phyloP scores from a whole-genome alignment of 345 rosid species.

The Camelina neglecta region DNA sequence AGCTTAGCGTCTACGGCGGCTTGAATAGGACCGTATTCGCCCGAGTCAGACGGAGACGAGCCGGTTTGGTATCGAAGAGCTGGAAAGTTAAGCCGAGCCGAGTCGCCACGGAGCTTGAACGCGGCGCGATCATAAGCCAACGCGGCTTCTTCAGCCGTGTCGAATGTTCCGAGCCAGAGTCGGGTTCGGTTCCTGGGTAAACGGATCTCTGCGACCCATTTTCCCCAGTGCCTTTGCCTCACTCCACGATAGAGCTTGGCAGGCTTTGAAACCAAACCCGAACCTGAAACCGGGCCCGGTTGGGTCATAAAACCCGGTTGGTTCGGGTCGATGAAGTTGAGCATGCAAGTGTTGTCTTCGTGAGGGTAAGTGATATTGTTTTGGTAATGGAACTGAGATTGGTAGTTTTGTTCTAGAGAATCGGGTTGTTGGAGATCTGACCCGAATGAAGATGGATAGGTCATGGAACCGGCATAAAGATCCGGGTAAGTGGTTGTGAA shows the following conservation, averaged over 20 bases:
- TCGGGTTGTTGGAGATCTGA: slow-evolving; percentile 52
- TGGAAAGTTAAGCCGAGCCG: slow-evolving; percentile 84
- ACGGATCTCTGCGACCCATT: slow-evolving; percentile 97
- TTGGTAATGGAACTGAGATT: slow-evolving; percentile 64
- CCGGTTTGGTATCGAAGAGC: slow-evolving; percentile 65
- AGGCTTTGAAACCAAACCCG: slow-evolving; percentile 55
- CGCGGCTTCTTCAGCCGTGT: slow-evolving; percentile 94
- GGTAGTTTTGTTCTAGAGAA: slow-evolving; percentile 41
- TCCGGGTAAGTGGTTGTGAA: slow-evolving; percentile 45
- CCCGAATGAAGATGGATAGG: slow-evolving; percentile 47
- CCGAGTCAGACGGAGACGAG: slow-evolving; percentile 55
- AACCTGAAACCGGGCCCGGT: slow-evolving; percentile 36
- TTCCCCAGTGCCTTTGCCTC: slow-evolving; percentile 95
- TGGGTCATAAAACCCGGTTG: slow-evolving; percentile 53
- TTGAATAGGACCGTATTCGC: slow-evolving; percentile 78
- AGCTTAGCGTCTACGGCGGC: slow-evolving; percentile 90
- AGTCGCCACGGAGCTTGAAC: slow-evolving; percentile 82
- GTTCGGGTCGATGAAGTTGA: slow-evolving; percentile 51
- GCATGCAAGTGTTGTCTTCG: slow-evolving; percentile 33
- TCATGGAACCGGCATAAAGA: slow-evolving; percentile 44
- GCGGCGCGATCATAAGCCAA: slow-evolving; percentile 93
- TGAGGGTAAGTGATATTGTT: slow-evolving; percentile 43
- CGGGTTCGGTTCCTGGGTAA: slow-evolving; percentile 91
- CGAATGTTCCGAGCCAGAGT: slow-evolving; percentile 96
- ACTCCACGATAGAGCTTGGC: slow-evolving; percentile 85